These are phyloP conservation scores for Inonotus hispidus DNA, from an alignment of 1,284 basidiomycete genomes.

Conservation along the genomic window DNA sequence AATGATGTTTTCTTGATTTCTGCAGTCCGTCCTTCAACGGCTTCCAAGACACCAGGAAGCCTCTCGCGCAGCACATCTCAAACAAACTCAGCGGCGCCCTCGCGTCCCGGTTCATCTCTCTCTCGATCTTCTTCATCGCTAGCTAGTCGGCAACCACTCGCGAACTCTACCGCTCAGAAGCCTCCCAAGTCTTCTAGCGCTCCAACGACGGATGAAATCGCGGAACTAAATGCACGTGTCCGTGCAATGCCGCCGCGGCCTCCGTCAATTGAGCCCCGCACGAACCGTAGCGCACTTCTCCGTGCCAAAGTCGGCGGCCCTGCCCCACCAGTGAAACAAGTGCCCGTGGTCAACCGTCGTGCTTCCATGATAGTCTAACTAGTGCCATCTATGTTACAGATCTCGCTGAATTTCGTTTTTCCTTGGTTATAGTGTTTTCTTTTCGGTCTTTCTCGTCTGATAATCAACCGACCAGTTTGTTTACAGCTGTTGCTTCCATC, in stretches of 20 bases:
- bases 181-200: neutral
- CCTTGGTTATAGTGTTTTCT: neutral
- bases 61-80: constrained; percentile 24
- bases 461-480: neutral
- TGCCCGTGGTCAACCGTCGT: constrained; percentile 7
- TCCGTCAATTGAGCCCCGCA: constrained; percentile 60
- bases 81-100: constrained; percentile 24
- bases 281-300: constrained; percentile 69
- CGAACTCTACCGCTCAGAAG: constrained; percentile 13
- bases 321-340: constrained; percentile 7
- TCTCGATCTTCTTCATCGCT: constrained; percentile 15
- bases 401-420: neutral
- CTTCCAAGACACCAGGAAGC: constrained; percentile 36
- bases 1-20: neutral
- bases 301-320: constrained; percentile 33
- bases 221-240: constrained; percentile 23
- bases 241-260: constrained; percentile 40
- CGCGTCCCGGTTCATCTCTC: constrained; percentile 11
- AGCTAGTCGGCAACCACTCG: constrained; percentile 23
- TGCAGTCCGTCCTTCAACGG: constrained; percentile 38
- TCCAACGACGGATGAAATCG: constrained; percentile 19
- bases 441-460: neutral
- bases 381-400: neutral
- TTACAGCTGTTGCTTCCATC: neutral
- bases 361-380: constrained; percentile 6